phyloP scores from a whole-genome alignment of 352 stramenopile genomes.

The Blastocystis sp. region DNA sequence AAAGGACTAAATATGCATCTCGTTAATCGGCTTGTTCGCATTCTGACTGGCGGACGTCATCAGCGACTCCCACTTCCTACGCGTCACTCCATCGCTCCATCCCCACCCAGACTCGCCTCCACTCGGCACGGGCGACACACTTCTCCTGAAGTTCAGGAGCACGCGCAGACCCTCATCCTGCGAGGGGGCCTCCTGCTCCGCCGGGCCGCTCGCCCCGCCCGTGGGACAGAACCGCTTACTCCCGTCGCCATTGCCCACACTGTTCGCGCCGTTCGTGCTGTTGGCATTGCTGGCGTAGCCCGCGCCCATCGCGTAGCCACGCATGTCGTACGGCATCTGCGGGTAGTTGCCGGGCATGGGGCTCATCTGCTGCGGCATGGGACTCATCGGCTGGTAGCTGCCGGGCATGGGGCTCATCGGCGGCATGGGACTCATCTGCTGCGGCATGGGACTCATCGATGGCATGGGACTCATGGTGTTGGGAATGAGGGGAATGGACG shows the following conservation, averaged over 20 bases:
- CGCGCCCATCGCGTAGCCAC: not conserved
- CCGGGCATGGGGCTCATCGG: no score
- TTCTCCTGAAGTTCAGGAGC: conserved; percentile 24
- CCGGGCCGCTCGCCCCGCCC: not conserved
- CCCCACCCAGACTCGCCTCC: not conserved
- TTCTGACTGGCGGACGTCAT: conserved; percentile 6
- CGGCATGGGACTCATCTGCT: no score
- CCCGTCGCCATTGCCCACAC: not conserved
- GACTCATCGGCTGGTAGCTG: no score
- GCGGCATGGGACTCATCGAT: no score
- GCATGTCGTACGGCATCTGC: not conserved
- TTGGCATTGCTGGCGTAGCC: not conserved
- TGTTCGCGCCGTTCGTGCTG: not conserved
- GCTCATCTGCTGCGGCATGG: not conserved
- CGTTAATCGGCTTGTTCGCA: not conserved
- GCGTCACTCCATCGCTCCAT: not conserved
- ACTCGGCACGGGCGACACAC: conserved; percentile 4
- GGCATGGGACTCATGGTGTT: not conserved
- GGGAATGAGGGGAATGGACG: not conserved
- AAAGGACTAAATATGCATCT: not conserved
- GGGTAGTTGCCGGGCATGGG: not conserved
- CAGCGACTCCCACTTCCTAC: conserved; percentile 47
- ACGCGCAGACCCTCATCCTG: conserved; percentile 17
- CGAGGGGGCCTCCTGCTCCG: conserved; percentile 14
- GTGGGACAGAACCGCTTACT: not conserved